Evolutionary conservation across 345 rosid species (phyloP), one percentile per base, ranked within the genome.

Genomic region (Cardamine resedifolia): DNA sequence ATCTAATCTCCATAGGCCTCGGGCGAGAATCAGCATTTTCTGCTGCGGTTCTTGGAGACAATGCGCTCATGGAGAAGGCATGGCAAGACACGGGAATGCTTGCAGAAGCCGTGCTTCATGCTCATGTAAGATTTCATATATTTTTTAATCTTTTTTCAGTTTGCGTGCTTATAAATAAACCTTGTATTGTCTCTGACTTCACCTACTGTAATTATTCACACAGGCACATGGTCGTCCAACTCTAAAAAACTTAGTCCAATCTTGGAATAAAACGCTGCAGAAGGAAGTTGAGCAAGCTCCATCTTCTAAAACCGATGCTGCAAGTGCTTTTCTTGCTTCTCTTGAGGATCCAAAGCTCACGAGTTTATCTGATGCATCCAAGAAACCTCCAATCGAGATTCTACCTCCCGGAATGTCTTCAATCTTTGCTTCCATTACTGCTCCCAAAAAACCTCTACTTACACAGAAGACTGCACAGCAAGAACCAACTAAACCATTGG

Each of bases 71-170:
- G 99, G 99, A 92, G 79, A 91, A 86, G 80, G 94, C 96, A 21
- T 95, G 99, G 99, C 94, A 88, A 83, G 99, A 95, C 61, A 91
- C 98, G 0, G 99, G 99, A 74, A 95, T 95, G 99, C 96, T 90
- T 34, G 91, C 98, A n/a, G 99, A 95, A 84, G 90, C 98, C 28
- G 99, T 91, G 33, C 93, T 95, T 76, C 99, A 95, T 80, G 96
- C 98, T n/a, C 99, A 95, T 67, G 98, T 95, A 88, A 60, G 84
- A 51, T 77, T 65, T 31, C n/a, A 33, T 4, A 41, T 51, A 57
- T 7, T 20, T 4, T 55, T 14, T 21, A 4, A n/a, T 7, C 1
- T 11, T 66, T 74, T 31, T 15, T 4, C 6, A 20, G 0, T 15
- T 48, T 5, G 3, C 31, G 14, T 26, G 26, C 23, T 61, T 27